Evolutionary conservation across 148 eudicot genomes (phyloP).

Genomic region (Tetragonia tetragonoides): DNA sequence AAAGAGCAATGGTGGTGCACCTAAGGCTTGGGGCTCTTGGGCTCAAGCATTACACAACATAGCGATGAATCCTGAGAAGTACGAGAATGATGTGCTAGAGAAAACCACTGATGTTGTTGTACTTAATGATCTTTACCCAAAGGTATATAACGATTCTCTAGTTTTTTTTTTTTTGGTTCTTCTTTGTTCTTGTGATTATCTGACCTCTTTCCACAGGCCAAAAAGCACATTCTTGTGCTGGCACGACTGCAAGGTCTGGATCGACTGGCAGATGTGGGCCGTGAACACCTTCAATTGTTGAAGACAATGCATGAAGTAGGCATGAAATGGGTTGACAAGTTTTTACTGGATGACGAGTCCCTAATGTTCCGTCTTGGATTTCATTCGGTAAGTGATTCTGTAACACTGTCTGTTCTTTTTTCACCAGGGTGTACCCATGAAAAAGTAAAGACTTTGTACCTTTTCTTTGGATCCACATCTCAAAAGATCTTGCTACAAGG

Average conservation of each 20-base stretch:
- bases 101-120: slow-evolving; percentile 57
- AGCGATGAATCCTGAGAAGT: slow-evolving; percentile 73
- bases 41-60: slow-evolving; percentile 67
- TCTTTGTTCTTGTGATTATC: neutral
- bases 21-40: slow-evolving; percentile 73
- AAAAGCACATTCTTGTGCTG: slow-evolving; percentile 68
- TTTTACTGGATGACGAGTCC: slow-evolving; percentile 47
- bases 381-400: slow-evolving; percentile 62
- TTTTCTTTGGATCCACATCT: neutral
- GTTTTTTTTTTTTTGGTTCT: neutral
- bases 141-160: slow-evolving; percentile 42
- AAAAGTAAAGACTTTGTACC: neutral
- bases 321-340: slow-evolving; percentile 57
- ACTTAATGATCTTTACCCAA: slow-evolving; percentile 75
- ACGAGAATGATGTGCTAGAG: slow-evolving; percentile 54
- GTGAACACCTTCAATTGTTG: slow-evolving; percentile 57
- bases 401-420: neutral
- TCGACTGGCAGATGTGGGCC: slow-evolving; percentile 52
- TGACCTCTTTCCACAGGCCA: slow-evolving; percentile 50
- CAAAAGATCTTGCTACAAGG: no score
- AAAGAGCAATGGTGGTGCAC: slow-evolving; percentile 24
- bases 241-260: slow-evolving; percentile 73
- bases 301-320: slow-evolving; percentile 75
- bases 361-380: slow-evolving; percentile 80
- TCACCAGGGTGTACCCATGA: neutral